A percentile compares a stretch with the other conserved stretches of the same genome.
Evolutionary conservation across 2,329 filamentous ascomycete genomes (phyloP).

Genomic region (Diaporthe sp.): DNA sequence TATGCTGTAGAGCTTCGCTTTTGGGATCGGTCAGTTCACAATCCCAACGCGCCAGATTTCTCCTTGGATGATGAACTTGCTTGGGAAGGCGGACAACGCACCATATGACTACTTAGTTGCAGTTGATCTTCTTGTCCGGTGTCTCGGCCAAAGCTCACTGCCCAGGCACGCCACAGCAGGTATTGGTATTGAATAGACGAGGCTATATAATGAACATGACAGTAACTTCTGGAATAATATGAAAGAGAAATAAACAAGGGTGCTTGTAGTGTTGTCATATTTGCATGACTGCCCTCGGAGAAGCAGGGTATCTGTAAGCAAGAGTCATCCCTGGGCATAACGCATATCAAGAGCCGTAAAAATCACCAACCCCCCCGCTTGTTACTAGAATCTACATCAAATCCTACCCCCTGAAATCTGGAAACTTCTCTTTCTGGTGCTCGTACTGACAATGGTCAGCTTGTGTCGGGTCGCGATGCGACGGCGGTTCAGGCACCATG

Average conservation of each 20-base stretch:
- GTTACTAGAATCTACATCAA: neutral
- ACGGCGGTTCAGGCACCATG: neutral
- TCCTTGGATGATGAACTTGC: neutral
- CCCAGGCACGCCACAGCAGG: neutral
- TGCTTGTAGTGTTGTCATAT: neutral
- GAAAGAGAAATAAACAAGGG: neutral
- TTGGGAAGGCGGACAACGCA: neutral
- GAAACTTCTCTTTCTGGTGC: neutral
- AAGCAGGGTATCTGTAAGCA: slow-evolving; percentile 7
- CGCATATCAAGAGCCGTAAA: neutral
- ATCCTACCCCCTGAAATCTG: neutral
- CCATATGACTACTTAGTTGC: neutral
- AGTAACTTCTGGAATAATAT: neutral
- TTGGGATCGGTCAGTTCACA: too few relatives aligned
- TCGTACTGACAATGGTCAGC: neutral
- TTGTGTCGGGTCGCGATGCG: neutral
- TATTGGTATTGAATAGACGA: neutral
- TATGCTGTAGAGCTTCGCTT: neutral
- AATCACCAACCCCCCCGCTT: neutral
- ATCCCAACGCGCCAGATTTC: neutral
- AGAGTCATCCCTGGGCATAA: neutral
- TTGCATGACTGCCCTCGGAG: neutral
- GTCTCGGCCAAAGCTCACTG: too few relatives aligned
- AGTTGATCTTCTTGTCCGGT: neutral
- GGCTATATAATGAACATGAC: neutral